Evolutionary conservation across 2,329 filamentous ascomycete species (phyloP).

Genomic region (Raffaelea deltoideospora): DNA sequence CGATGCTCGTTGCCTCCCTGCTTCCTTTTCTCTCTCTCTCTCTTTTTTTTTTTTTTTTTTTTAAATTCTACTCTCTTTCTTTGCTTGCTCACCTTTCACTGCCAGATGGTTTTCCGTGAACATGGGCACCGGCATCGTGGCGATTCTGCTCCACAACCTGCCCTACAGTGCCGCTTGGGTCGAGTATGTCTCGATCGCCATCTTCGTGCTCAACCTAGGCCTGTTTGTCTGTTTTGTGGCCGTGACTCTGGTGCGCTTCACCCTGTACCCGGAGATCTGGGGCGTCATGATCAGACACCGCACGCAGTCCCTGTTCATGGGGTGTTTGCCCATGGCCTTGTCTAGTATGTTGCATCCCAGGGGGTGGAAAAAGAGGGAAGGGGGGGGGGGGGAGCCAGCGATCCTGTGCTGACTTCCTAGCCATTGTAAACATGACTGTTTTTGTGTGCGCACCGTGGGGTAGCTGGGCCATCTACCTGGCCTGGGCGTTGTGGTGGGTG

Average conservation of each 20-base stretch:
- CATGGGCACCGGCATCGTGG: conserved; percentile 52
- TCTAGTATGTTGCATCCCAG: conserved; percentile 27
- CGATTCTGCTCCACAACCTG: conserved; percentile 39
- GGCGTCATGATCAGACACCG: conserved; percentile 44
- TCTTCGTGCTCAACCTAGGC: conserved; percentile 40
- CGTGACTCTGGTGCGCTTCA: conserved; percentile 40
- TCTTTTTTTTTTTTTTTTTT: neutral
- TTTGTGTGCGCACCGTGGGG: conserved; percentile 46
- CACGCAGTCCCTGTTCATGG: conserved; percentile 46
- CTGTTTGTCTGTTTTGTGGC: conserved; percentile 35
- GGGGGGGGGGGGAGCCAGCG: neutral
- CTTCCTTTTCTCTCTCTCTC: neutral
- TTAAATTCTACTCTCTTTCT: neutral
- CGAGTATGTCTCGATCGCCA: conserved; percentile 34
- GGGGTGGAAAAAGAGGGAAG: too few relatives aligned
- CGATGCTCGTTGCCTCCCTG: too few relatives aligned
- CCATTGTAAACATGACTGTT: conserved; percentile 44
- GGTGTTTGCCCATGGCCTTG: conserved; percentile 47
- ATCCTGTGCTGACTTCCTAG: conserved; percentile 2
- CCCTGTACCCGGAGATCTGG: conserved; percentile 46
- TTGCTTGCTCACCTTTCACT: neutral
- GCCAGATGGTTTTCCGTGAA: conserved; percentile 32
- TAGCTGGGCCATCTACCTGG: conserved; percentile 28
- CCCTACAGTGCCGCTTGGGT: conserved; percentile 40
- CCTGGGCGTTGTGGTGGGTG: conserved; percentile 39